Percentiles rank a stretch among this genome's conserved stretches.
These are phyloP conservation scores for Atalantia buxifolia DNA, from an alignment of 345 rosid species.

Conservation along the genomic window DNA sequence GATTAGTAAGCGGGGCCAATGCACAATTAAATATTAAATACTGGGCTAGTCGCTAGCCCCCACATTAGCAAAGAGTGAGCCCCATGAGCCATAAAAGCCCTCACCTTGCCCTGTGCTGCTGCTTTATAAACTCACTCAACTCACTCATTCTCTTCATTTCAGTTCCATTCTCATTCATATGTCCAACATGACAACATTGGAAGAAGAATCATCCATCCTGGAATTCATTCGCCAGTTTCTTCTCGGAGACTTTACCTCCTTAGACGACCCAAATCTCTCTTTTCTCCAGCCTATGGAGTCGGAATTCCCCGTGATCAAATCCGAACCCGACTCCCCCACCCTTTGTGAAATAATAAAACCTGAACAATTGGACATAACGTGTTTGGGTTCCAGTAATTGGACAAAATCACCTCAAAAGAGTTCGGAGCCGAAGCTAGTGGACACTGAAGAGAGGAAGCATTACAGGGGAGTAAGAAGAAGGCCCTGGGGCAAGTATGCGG, in stretches of 20 bases:
- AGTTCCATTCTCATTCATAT: neutral
- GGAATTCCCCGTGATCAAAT: conserved; percentile 25
- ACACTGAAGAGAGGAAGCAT: conserved; percentile 34
- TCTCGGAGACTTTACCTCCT: conserved; percentile 49
- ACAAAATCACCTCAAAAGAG: neutral
- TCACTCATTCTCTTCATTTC: neutral
- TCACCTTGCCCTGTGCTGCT: neutral
- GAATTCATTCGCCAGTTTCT: conserved; percentile 52
- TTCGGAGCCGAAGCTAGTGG: neutral
- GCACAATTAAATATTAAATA: neutral
- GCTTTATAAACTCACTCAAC: neutral
- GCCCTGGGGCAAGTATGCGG: conserved; percentile 96
- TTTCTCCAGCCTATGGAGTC: conserved; percentile 34
- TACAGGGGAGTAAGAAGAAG: conserved; percentile 88
- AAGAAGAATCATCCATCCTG: conserved; percentile 37
- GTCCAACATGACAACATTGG: conserved; percentile 7
- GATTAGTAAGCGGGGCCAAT: neutral
- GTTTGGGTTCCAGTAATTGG: conserved; percentile 13
- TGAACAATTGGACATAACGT: conserved; percentile 20
- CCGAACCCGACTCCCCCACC: conserved; percentile 34
- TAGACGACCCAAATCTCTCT: conserved; percentile 39
- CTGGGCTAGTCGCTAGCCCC: neutral
- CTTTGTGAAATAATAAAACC: conserved; percentile 27
- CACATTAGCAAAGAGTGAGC: neutral
- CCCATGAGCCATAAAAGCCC: too few species aligned